These are phyloP conservation scores for Fragaria vesca DNA, from an alignment of 306 rosid species.

Conservation along the genomic window DNA sequence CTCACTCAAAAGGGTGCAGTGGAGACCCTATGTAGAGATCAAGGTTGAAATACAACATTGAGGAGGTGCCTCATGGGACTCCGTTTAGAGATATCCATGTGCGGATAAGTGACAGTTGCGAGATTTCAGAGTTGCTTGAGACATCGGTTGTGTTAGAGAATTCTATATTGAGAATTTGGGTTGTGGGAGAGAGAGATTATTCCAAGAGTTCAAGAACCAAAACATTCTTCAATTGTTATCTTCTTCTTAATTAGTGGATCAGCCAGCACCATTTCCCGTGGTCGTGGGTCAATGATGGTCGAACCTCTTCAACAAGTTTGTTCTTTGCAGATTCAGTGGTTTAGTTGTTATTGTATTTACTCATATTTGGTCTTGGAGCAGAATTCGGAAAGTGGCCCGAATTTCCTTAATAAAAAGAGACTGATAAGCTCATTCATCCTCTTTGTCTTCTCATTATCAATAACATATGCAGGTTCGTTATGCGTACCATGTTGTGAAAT, in stretches of 20 bases:
- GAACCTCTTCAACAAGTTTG: background rate
- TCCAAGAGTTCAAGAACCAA: background rate
- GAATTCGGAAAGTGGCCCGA: background rate
- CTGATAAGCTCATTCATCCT: background rate
- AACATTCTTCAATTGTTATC: background rate
- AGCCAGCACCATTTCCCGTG: background rate
- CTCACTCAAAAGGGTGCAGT: background rate
- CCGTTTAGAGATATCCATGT: background rate
- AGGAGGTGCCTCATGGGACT: background rate
- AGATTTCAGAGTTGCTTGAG: background rate
- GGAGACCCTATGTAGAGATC: background rate
- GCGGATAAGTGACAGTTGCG: background rate
- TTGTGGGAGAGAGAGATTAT: background rate
- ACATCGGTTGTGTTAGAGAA: background rate
- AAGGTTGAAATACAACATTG: background rate
- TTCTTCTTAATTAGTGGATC: background rate
- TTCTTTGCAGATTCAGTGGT: background rate
- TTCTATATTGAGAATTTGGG: too few relatives aligned
- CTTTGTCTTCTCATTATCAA: background rate
- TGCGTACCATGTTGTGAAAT: background rate
- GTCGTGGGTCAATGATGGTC: background rate
- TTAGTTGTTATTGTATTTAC: background rate
- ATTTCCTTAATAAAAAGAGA: background rate
- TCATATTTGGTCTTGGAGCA: background rate
- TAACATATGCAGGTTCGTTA: background rate